Evolutionary conservation across 192 early-diverging fungal genomes (phyloP), one percentile per base, ranked within the genome.

Genomic region (Jimgerdemannia lactiflua): DNA sequence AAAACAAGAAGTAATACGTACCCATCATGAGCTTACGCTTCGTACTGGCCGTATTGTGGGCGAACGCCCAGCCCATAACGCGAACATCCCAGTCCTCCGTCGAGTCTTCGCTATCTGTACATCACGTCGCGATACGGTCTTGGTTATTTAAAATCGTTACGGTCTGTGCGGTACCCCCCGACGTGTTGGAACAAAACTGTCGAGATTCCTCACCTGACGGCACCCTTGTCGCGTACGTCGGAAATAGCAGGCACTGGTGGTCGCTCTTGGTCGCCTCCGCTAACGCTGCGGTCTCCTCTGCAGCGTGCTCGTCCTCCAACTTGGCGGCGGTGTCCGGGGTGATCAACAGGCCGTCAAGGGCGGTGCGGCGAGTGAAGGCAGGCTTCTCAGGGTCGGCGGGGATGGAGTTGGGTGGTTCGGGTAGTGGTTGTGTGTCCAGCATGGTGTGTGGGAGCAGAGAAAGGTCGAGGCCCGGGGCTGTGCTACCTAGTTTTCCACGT

Each of bases 161-260:
- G 29, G 29, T 29, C 29, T 29, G 29, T 29, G 29, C 49, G 49
- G 14, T 10, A 59, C 49, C 49, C 2, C 6, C 49, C 49, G 8
- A 14, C 2, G 49, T 2, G 49, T 54, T 54, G 49, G 29, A 49
- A 19, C 14, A 69, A 65, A 14, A 14, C 64, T 70, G 40, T 39
- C n/a, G 14, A 11, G 64, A n/a, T 54, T 64, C 40, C 42, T 49
- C 59, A 79, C 78, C 71, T 66, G 68, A 41, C 44, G 79, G 75
- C n/a, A 73, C 70, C 18, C 74, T 70, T 43, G 76, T 82, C 4
- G 85, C 85, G 72, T 86, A 86, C 6, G 85, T 86, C n/a, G 85
- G 85, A 39, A 84, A 84, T 42, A 86, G 43, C 6, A 86, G 72
- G 39, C 85, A 86, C 43, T 86, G 81, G 39, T 82, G 77, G 65